These are phyloP conservation scores for Magnaporthiopsis incrustans DNA, from an alignment of 2,329 filamentous ascomycete species.

Conservation along the genomic window DNA sequence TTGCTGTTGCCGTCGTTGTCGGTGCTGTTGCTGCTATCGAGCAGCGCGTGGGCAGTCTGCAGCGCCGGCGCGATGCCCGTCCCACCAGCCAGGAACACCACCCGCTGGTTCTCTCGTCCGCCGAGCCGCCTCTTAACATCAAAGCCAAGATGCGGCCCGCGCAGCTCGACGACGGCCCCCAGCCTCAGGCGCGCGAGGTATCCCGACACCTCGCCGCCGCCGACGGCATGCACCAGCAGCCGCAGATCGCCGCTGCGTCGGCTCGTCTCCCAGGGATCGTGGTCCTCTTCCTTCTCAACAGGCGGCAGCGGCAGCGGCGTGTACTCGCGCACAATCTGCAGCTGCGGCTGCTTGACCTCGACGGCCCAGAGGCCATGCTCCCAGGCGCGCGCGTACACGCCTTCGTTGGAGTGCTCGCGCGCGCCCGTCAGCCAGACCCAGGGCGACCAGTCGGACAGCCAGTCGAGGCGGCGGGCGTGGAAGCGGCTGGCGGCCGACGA, in stretches of 20 bases:
- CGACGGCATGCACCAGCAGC: slow-evolving; percentile 71
- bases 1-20: slow-evolving; percentile 18
- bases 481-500: slow-evolving; percentile 20
- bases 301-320: slow-evolving; percentile 54
- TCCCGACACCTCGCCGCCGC: slow-evolving; percentile 74
- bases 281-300: slow-evolving; percentile 13
- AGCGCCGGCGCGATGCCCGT: slow-evolving; percentile 88
- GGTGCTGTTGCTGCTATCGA: slow-evolving; percentile 26
- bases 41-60: slow-evolving; percentile 63
- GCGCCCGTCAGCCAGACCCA: slow-evolving; percentile 9
- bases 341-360: slow-evolving; percentile 86
- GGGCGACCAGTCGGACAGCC: slow-evolving; percentile 7
- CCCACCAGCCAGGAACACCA: slow-evolving; percentile 84
- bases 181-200: slow-evolving; percentile 62
- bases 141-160: slow-evolving; percentile 71
- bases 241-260: slow-evolving; percentile 39
- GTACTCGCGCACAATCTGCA: slow-evolving; percentile 88
- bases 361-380: slow-evolving; percentile 72
- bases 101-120: slow-evolving; percentile 23
- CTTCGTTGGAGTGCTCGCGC: slow-evolving; percentile 19
- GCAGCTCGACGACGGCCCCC: slow-evolving; percentile 61
- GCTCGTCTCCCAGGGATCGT: slow-evolving; percentile 21
- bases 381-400: slow-evolving; percentile 36
- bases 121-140: slow-evolving; percentile 29
- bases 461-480: not conserved